These are phyloP conservation scores for Cryomyces antarcticus DNA, from an alignment of 495 filamentous ascomycete species.

Conservation along the genomic window DNA sequence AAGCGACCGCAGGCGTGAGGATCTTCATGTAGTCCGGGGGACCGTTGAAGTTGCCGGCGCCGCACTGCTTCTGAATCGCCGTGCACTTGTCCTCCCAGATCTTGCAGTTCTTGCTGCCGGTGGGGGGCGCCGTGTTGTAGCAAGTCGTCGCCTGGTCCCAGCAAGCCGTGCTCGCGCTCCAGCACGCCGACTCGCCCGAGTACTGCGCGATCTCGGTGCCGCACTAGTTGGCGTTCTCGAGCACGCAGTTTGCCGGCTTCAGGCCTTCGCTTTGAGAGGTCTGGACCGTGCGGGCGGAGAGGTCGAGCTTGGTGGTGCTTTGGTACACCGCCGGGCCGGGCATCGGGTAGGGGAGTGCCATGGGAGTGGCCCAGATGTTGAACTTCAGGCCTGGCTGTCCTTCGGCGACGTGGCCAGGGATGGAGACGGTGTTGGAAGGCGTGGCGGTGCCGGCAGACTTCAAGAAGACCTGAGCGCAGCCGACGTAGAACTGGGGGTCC, in stretches of 20 bases:
- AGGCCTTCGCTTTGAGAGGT: conserved; percentile 20
- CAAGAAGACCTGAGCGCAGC: conserved; percentile 52
- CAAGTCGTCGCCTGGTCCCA: conserved; percentile 35
- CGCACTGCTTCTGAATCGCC: conserved; percentile 16
- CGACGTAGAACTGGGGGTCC: conserved; percentile 45
- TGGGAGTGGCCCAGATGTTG: conserved; percentile 33
- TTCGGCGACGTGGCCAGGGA: conserved; percentile 40
- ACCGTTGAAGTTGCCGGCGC: neutral
- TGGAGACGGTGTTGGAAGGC: conserved; percentile 30
- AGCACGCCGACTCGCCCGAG: conserved; percentile 35
- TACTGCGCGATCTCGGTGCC: conserved; percentile 35
- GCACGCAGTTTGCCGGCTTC: conserved; percentile 31
- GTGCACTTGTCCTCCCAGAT: conserved; percentile 41
- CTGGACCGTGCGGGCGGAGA: conserved; percentile 6
- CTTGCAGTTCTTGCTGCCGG: conserved; percentile 34
- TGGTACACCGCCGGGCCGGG: conserved; percentile 29
- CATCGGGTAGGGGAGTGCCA: conserved; percentile 30
- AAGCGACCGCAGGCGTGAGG: neutral
- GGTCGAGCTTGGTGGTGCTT: conserved; percentile 3
- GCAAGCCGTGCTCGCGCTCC: conserved; percentile 28
- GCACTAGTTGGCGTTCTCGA: conserved; percentile 57
- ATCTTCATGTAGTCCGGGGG: neutral
- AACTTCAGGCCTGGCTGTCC: conserved; percentile 33
- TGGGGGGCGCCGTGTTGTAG: conserved; percentile 33
- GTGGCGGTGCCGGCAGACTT: conserved; percentile 22